Percentiles rank a stretch among this genome's conserved stretches.
phyloP scores from a whole-genome alignment of 1,139 yeast species.

The Scheffersomyces stambukii region DNA sequence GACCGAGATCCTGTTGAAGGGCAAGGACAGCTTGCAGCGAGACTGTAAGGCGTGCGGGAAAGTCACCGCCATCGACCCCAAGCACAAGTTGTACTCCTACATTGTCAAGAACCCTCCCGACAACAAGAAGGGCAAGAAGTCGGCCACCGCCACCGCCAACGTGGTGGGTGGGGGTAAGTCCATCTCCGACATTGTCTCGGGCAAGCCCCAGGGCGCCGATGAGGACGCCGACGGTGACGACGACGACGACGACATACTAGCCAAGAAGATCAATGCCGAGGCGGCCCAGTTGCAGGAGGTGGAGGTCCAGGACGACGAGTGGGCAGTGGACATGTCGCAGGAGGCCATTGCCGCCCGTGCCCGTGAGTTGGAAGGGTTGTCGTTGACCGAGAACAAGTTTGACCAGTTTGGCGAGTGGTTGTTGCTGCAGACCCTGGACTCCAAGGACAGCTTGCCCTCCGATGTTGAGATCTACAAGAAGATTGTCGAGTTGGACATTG shows the following conservation, averaged over 20 bases:
- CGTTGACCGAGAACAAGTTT: slow-evolving; percentile 42
- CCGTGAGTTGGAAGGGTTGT: slow-evolving; percentile 67
- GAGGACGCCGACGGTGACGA: slow-evolving; percentile 41
- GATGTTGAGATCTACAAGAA: slow-evolving; percentile 93
- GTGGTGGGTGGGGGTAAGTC: slow-evolving; percentile 87
- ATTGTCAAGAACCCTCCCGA: slow-evolving; percentile 92
- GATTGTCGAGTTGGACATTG: slow-evolving; percentile 74
- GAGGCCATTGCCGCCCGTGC: slow-evolving; percentile 97
- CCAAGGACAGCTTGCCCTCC: slow-evolving; percentile 58
- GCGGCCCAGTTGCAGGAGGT: slow-evolving; percentile 69
- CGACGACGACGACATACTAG: slow-evolving; percentile 72
- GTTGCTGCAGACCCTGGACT: slow-evolving; percentile 47
- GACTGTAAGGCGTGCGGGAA: slow-evolving; percentile 99
- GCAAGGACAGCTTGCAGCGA: slow-evolving; percentile 72
- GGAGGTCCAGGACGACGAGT: slow-evolving; percentile 79
- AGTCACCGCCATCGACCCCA: slow-evolving; percentile 76
- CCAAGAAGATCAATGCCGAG: slow-evolving; percentile 79
- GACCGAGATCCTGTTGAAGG: slow-evolving; percentile 82
- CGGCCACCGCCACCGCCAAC: slow-evolving; percentile 89
- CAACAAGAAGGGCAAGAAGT: slow-evolving; percentile 50
- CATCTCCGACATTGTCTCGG: slow-evolving; percentile 70
- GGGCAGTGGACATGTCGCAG: slow-evolving; percentile 98
- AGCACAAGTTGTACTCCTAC: slow-evolving; percentile 81
- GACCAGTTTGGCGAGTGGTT: slow-evolving; percentile 93
- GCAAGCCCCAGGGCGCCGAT: slow-evolving; percentile 36